Base-by-base conservation (phyloP, 306 rosid species). In the Cicer arietinum region DNA sequence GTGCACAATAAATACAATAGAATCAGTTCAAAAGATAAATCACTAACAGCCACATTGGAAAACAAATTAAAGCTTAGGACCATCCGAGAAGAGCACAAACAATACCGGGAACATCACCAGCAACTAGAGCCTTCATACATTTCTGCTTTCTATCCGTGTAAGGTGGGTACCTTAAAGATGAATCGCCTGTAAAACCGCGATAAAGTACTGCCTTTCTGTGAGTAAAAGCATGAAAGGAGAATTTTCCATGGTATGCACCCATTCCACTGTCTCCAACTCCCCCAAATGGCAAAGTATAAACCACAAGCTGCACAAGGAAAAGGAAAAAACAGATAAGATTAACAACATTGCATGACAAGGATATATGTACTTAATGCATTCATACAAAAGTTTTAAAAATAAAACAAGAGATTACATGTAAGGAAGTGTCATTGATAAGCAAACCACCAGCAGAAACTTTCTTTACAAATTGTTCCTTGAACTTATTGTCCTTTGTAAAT, bases 241-340 rank as follows among this genome's bases (percentile, higher is more conserved):
- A 94, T 71, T 91, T 94, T 39, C 98, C 98, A 73, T 91, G 98
- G 87, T 91, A 91, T 56, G 91, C 77, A 13, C 98, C 98, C 87
- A 81, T 88, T 85, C 98, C 98, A 78, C 98, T 94, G 44, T 91
- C 98, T 58, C 96, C 97, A 25, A 94, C 96, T 85, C 97, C 98
- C 67, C 98, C 98, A 82, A 94, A 94, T 16, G 98, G 98, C 76
- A 94, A 79, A 22, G 88, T 75, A 53, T 56, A 75, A 80, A 85
- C 89, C 20, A 89, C 82, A 16, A 91, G 89, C 98, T 94, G 90
- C 80, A 81, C 69, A 78, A 74, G 8, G 9, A 71, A 41, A 73
- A 59, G 8, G 5, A 37, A 3, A 50, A 50, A 13, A 64, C 4
- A 8, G 6, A 44, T 4, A 7, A 44, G 7, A 42, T 79, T 71